Evolutionary conservation across 192 early-diverging fungal genomes (phyloP).

Genomic region (Coemansia sp.): DNA sequence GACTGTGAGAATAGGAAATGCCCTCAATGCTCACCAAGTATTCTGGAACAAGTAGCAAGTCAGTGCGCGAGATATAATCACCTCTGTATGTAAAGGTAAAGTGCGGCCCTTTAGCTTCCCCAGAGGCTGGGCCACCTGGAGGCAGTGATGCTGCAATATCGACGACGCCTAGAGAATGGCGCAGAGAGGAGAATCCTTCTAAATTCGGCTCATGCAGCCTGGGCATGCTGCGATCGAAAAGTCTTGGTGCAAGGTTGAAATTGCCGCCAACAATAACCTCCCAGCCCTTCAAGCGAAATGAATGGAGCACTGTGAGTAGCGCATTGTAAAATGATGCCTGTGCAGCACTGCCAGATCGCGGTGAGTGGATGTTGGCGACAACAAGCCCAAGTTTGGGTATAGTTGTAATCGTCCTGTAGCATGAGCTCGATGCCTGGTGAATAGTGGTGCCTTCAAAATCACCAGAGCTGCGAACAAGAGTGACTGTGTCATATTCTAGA

Average conservation of each 20-base stretch:
- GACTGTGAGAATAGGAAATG: too few relatives aligned
- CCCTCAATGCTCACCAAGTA: background rate
- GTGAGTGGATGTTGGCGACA: background rate
- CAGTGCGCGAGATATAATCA: background rate
- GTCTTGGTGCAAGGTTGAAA: background rate
- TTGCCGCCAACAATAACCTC: background rate
- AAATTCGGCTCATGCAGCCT: background rate
- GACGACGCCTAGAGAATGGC: background rate
- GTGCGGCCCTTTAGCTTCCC: background rate
- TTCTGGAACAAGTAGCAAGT: background rate
- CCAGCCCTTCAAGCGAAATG: background rate
- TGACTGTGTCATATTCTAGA: too few relatives aligned
- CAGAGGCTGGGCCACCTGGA: too few relatives aligned
- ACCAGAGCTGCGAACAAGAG: too few relatives aligned
- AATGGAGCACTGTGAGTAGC: background rate
- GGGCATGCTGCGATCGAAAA: background rate
- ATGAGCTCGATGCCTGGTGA: background rate
- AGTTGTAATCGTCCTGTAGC: background rate
- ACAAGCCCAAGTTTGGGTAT: background rate
- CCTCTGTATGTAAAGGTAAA: background rate
- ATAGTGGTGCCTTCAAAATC: too few relatives aligned
- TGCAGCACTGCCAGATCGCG: background rate
- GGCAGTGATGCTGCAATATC: background rate
- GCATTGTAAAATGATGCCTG: background rate
- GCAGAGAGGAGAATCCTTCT: background rate